Conservation (phyloP, 768 basidiomycete genomes). For the Trametes coccinea region DNA sequence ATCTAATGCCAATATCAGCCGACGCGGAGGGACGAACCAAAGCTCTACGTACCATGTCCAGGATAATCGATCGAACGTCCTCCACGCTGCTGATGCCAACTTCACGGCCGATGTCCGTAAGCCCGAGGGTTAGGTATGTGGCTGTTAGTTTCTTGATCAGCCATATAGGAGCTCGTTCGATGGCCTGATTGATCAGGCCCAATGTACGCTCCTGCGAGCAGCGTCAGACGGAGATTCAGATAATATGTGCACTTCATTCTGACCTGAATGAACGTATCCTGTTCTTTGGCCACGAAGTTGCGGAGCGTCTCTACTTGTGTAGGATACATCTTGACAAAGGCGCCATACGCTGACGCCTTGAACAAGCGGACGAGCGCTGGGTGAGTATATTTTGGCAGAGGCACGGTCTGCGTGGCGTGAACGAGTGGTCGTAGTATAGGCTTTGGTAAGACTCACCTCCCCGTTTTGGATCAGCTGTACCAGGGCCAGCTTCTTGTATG, state of each 20-base stretch:
- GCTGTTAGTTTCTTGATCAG: constrained; percentile 75
- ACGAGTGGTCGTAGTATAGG: neutral
- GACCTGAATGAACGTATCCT: constrained; percentile 52
- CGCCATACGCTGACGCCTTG: constrained; percentile 66
- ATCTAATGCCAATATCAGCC: constrained; percentile 46
- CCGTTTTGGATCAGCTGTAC: constrained; percentile 80
- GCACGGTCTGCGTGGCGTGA: constrained; percentile 33
- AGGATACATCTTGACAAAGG: constrained; percentile 68
- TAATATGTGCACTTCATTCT: constrained; percentile 12
- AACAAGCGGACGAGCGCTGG: constrained; percentile 55
- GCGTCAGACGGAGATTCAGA: neutral
- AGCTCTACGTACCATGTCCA: constrained; percentile 63
- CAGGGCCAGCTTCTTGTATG: constrained; percentile 78
- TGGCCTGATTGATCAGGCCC: constrained; percentile 67
- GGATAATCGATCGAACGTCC: constrained; percentile 57
- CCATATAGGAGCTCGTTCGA: constrained; percentile 75
- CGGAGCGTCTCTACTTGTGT: constrained; percentile 47
- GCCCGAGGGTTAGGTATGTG: constrained; percentile 77
- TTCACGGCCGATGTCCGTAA: constrained; percentile 67
- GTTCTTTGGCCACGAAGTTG: constrained; percentile 55
- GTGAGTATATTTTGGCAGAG: constrained; percentile 77
- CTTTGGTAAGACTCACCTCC: constrained; percentile 46
- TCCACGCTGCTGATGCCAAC: constrained; percentile 52
- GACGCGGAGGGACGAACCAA: neutral
- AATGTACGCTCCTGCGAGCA: constrained; percentile 62